Percentiles rank a stretch among this genome's conserved stretches.
phyloP scores from a whole-genome alignment of 257 asterid species.

The Ophiorrhiza pumila region DNA sequence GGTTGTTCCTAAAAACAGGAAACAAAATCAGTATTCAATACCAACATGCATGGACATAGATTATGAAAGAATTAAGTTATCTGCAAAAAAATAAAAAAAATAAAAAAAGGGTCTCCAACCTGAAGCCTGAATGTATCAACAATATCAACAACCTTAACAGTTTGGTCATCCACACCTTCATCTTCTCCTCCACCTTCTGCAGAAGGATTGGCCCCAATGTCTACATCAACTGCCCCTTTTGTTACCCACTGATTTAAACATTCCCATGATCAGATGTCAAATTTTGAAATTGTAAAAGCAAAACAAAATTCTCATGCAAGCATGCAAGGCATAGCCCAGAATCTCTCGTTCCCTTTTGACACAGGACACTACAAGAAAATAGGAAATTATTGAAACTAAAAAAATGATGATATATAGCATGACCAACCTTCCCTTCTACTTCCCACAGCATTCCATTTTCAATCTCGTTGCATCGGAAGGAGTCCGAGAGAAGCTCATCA shows the following conservation, averaged over 20 bases:
- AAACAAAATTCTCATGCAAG: not conserved
- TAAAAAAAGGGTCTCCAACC: no score
- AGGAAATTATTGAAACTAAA: not conserved
- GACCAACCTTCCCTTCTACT: conserved; percentile 60
- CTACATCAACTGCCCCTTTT: conserved; percentile 50
- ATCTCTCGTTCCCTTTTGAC: not conserved
- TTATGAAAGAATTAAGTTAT: not conserved
- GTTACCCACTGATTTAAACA: conserved; percentile 51
- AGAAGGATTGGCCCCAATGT: conserved; percentile 73
- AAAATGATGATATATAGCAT: not conserved
- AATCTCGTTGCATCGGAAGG: conserved; percentile 49
- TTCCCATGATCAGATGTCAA: not conserved
- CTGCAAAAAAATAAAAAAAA: not conserved
- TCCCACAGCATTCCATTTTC: conserved; percentile 61
- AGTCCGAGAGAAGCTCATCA: conserved; percentile 68
- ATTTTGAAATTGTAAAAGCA: not conserved
- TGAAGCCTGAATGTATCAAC: conserved; percentile 70
- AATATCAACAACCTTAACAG: conserved; percentile 56
- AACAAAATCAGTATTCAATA: not conserved
- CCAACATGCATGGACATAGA: not conserved
- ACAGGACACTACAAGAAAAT: not conserved
- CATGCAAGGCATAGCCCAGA: not conserved
- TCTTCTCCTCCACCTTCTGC: conserved; percentile 65
- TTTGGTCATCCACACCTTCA: conserved; percentile 59
- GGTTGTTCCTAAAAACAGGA: conserved; percentile 51